Evolutionary conservation across 1,284 basidiomycete species (phyloP), one percentile per base, ranked within the genome.

Genomic region (Mycena citricolor): DNA sequence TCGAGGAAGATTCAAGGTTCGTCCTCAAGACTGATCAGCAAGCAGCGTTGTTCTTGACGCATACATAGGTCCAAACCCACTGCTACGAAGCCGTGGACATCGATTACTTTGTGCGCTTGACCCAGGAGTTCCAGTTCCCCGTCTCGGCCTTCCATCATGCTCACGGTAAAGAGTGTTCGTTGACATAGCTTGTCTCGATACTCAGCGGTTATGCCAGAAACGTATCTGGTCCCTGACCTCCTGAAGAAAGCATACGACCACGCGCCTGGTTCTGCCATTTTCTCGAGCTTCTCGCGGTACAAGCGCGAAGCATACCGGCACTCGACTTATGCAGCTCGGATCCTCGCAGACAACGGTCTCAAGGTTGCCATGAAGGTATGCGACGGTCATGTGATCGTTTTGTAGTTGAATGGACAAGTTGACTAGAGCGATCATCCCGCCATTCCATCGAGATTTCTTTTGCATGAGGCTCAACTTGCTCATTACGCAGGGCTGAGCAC

Each of bases 31-130:
- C 20, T 11, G 31, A 5, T 5, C 17, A 13, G 6, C 39, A 21
- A 3, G 31, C 31, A 35, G 23, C 32, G 25, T 10, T 14, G n/a
- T 12, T 23, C 17, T 19, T 23, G 16, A 16, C 17, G 30, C 24
- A 20, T 19, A 54, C 34, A n/a, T 40, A 89, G 78, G 73, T 92
- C 47, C 86, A 91, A 54, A 81, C 79, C 32, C 88, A 92, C 56
- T 90, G 86, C 54, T 89, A 90, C 51, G 85, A 87, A 64, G 74
- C 85, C 12, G 81, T 81, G 43, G 90, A 93, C 57, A 69, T 93
- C 24, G 86, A 90, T 56, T 77, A 76, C 16, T 72, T 88, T 46
- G 79, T 87, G 38, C 70, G 86, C 50, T 83, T 85, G 39, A 79
- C 83, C 14, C 86, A 90, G 61, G 87, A 90, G 62, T 91, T 89